A percentile compares a stretch with the other conserved stretches of the same genome.
phyloP scores from a whole-genome alignment of 2,329 filamentous ascomycete species.

The Aspergillus amoenus region DNA sequence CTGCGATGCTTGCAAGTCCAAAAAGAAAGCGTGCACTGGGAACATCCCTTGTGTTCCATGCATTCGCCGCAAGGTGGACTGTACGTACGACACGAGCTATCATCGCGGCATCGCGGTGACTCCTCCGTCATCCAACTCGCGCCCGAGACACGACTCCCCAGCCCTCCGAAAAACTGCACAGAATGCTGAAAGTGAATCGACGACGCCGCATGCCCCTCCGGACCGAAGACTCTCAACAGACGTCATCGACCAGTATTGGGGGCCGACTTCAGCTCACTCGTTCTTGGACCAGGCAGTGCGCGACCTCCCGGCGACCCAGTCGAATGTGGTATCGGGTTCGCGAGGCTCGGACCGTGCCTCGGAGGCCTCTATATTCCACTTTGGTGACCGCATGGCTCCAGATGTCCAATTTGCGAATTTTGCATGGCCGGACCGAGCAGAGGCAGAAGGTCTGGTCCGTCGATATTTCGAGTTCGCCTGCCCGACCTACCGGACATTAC shows the following conservation, averaged over 20 bases:
- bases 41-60: conserved; percentile 24
- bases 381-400: conserved; percentile 20
- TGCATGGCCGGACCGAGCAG: conserved; percentile 17
- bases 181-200: not conserved
- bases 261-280: conserved; percentile 25
- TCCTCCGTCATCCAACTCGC: conserved; percentile 16
- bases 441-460: conserved; percentile 15
- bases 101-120: conserved; percentile 22
- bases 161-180: not conserved
- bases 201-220: not conserved
- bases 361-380: conserved; percentile 20
- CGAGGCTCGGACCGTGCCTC: not conserved
- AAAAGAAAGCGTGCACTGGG: conserved; percentile 26
- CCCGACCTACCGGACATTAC: conserved; percentile 23
- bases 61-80: conserved; percentile 12
- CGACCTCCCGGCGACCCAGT: conserved; percentile 15
- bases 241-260: conserved; percentile 23
- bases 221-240: conserved; percentile 8
- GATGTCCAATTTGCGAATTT: conserved; percentile 13
- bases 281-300: conserved; percentile 22
- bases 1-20: conserved; percentile 24
- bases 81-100: conserved; percentile 24
- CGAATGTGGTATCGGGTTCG: conserved; percentile 6
- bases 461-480: conserved; percentile 28
- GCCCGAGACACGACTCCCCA: not conserved